Base-by-base conservation (phyloP, 768 basidiomycete genomes). In the Suillus tomentosus region DNA sequence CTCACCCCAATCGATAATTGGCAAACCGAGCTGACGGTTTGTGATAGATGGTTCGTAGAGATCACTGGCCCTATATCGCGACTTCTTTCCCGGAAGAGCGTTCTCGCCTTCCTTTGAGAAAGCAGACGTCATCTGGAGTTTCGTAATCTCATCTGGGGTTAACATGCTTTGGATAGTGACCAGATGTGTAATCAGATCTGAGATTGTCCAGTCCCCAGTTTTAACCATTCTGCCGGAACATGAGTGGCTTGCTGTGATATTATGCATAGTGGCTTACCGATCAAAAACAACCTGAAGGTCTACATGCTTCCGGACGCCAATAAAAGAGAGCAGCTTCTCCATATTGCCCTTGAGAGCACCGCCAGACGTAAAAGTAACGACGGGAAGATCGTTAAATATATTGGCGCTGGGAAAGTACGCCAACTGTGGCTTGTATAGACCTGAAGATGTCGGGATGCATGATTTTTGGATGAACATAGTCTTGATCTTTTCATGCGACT, bases 261-360 rank as follows among this genome's bases (percentile, higher is more conserved):
- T 19, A 42, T 42, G 10, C 7, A 9, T 42, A 11, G 48, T 11
- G 2, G 68, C 80, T 57, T 61, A 92, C 89, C 95, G 83, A 61
- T 90, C 86, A 72, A 99, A 99, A n/a, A 99, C 84, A 3, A 97
- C 80, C 73, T 98, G 95, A 2, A 98, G 81, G 65, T 98, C 92
- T 8, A 98, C 94, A 67, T 96, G 95, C 72, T 88, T 93, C 19
- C 94, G 85, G 13, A 98, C 93, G 13, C 95, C 96, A 0, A 98
- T 77, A 2, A 82, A 84, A 36, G 85, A 79, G 7, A 95, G 76
- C 3, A 94, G 74, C 66, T 85, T 89, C 72, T 96, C 94, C 67
- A 94, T 72, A 5, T 80, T 75, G 1, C 88, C 89, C 72, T 91
- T 94, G 67, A 95, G 79, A 0, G 73, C 61, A 2, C 78, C 69